Percentiles rank a stretch among this genome's conserved stretches.
These are phyloP conservation scores for Eucalyptus curtisii DNA, from an alignment of 345 rosid genomes.

Conservation along the genomic window DNA sequence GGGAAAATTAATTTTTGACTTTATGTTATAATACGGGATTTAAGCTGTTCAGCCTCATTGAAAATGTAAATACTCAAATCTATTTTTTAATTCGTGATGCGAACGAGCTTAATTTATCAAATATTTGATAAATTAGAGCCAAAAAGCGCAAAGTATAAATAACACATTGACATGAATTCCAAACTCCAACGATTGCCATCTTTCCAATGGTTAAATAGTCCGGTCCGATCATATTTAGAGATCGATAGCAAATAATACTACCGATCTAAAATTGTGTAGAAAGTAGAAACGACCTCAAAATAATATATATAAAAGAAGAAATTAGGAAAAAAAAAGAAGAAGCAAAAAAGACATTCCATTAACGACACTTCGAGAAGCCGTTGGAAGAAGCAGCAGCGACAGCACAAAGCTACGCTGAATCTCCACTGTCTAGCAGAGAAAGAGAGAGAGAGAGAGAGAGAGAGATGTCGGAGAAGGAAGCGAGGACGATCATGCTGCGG, in stretches of 20 bases:
- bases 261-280: not conserved
- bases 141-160: not conserved
- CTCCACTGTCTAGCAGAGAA: not conserved
- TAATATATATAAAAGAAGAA: not conserved
- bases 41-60: accelerated
- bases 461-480: not conserved
- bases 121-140: accelerated
- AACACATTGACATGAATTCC: not conserved
- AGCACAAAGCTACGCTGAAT: not conserved
- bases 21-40: not conserved
- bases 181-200: no score
- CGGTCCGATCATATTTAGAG: accelerated
- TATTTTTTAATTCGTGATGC: accelerated
- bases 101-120: not conserved
- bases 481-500: slow-evolving; percentile 35
- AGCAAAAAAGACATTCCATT: not conserved
- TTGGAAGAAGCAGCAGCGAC: not conserved
- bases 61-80: accelerated
- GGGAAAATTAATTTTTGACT: not conserved
- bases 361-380: slow-evolving; percentile 13
- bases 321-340: accelerated
- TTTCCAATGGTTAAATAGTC: no score
- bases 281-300: not conserved
- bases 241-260: accelerated
- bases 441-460: not conserved